These are phyloP conservation scores for Cryptococcus neoformans DNA, from an alignment of 1,284 basidiomycete genomes.

Conservation along the genomic window DNA sequence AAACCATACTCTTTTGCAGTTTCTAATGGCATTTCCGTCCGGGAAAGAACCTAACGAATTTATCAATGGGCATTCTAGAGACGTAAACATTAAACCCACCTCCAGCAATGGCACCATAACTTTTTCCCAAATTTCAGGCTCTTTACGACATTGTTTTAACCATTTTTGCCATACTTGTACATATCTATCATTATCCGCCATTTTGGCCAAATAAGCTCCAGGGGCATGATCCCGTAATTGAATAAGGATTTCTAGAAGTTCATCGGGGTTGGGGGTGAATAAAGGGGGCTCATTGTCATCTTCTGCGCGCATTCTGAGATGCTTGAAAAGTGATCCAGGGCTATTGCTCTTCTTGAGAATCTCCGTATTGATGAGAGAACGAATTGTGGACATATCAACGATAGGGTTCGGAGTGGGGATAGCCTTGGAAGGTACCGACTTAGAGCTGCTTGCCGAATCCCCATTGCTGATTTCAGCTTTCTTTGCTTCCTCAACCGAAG, in stretches of 20 bases:
- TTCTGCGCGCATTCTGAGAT: conserved; percentile 14
- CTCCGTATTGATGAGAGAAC: conserved; percentile 8
- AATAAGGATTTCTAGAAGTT: conserved; percentile 25
- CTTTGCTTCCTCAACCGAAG: no score
- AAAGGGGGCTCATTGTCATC: conserved; percentile 8
- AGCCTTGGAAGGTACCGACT: background rate
- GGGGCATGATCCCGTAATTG: conserved; percentile 22
- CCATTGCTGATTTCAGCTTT: no score
- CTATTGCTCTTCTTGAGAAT: conserved; percentile 11
- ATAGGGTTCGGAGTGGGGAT: background rate
- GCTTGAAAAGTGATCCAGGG: conserved; percentile 26
- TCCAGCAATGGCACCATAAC: conserved; percentile 24
- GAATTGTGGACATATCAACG: conserved; percentile 8
- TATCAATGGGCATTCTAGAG: background rate
- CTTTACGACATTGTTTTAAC: conserved; percentile 19
- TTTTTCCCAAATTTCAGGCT: conserved; percentile 24
- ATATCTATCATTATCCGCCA: conserved; percentile 31
- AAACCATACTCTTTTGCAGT: conserved; percentile 24
- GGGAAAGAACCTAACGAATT: conserved; percentile 20
- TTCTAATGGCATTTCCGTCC: conserved; percentile 37
- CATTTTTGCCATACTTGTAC: conserved; percentile 19
- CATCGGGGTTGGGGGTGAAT: conserved; percentile 20
- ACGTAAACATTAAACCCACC: conserved; percentile 10
- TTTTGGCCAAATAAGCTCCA: conserved; percentile 18
- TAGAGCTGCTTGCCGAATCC: no score